Base-by-base conservation (phyloP, 2,329 filamentous ascomycete species). In the Beauveria rudraprayagi region DNA sequence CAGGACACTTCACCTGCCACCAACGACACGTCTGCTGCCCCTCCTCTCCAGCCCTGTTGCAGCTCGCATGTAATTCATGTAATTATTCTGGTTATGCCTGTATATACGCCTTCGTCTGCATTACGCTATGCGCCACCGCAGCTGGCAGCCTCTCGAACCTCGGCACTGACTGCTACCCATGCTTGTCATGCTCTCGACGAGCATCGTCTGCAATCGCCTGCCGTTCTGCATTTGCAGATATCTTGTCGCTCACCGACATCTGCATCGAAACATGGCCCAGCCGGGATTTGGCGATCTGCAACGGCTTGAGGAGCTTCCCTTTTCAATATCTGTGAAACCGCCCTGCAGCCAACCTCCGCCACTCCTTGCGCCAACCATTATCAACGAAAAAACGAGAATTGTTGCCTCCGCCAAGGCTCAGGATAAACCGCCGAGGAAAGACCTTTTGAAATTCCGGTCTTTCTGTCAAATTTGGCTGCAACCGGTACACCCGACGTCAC, bases 311-410 rank as follows among this genome's bases (percentile, higher is more conserved):
- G n/a, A 47, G 40, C 48, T 53, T 40, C 57, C 57, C 46, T 28
- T 47, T 47, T 60, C 57, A 53, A 60, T 51, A 26, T 44, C 40
- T 44, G 24, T 43, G 56, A 51, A 59, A 59, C 57, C 48, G 53
- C 48, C 57, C 57, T 50, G 57, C 56, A 52, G 24, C 30, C 47
- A 14, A 14, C 48, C 48, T 28, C 37, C 48, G 14, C 48, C 47
- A 46, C 40, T 17, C 16, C 6, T 16, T 44, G 41, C 37, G 24
- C 54, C 56, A 16, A 8, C 46, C 34, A 34, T 51, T 37, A 7
- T n/a, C 34, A 10, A 26, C 19, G 10, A 24, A 22, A 11, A 5
- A 41, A 10, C 10, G 6, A 14, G 24, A 22, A 59, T 28, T 52
- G 37, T 34, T 34, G 11, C 40, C 47, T 52, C 34, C 17, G 56